Percentiles rank a stretch among this genome's conserved stretches.
Conservation (phyloP, 805 yeast genomes). For the Ogataea pini region DNA sequence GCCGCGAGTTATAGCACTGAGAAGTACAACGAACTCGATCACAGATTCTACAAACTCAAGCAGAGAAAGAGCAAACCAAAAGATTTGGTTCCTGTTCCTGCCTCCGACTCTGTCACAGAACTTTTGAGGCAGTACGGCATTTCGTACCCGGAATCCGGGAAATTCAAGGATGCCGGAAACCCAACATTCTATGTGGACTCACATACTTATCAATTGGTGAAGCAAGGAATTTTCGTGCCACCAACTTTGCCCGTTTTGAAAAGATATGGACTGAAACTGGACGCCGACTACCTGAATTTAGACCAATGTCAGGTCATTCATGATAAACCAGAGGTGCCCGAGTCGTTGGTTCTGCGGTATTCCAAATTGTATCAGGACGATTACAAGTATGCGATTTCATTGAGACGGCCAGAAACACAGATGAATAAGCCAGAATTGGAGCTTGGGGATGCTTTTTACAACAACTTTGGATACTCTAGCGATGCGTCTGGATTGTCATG, state of each 20-base stretch:
- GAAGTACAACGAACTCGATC: slow-evolving; percentile 4
- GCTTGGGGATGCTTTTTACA: slow-evolving; percentile 35
- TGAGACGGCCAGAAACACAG: slow-evolving; percentile 45
- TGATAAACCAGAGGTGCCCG: slow-evolving; percentile 16
- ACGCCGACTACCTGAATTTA: slow-evolving; percentile 23
- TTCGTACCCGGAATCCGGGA: neutral
- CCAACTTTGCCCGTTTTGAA: slow-evolving; percentile 3
- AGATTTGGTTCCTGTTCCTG: slow-evolving; percentile 8
- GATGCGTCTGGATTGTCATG: neutral
- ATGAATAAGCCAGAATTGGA: slow-evolving; percentile 31
- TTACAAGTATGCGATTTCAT: slow-evolving; percentile 38
- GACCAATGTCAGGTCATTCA: slow-evolving; percentile 16
- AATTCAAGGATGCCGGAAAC: slow-evolving; percentile 1
- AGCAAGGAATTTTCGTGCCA: slow-evolving; percentile 4
- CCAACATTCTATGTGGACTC: slow-evolving; percentile 9
- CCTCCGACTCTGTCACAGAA: neutral
- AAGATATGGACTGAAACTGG: slow-evolving; percentile 7
- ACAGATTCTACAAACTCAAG: neutral
- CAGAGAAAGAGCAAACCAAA: slow-evolving; percentile 7
- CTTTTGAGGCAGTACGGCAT: slow-evolving; percentile 8
- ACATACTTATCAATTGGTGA: slow-evolving; percentile 13
- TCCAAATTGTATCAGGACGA: slow-evolving; percentile 47
- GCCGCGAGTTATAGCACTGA: neutral
- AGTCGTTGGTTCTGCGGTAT: slow-evolving; percentile 43
- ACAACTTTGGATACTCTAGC: slow-evolving; percentile 27